These are phyloP conservation scores for Tylopilus plumbeoviolaceoides DNA, from an alignment of 768 basidiomycete genomes.

Conservation along the genomic window DNA sequence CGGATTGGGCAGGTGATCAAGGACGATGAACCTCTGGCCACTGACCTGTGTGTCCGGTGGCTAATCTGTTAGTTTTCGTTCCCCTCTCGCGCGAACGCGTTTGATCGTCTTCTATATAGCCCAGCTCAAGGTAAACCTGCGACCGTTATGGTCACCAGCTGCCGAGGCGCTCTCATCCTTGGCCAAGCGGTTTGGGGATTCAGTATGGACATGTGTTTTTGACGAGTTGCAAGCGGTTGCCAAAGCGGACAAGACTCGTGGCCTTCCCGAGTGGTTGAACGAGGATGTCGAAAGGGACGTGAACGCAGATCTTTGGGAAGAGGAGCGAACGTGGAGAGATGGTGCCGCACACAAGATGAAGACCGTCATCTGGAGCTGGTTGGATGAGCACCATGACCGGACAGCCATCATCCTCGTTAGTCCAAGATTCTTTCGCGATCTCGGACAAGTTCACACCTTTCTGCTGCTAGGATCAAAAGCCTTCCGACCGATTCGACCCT, in stretches of 20 bases:
- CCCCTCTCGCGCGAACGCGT: neutral
- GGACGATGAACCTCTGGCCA: constrained; percentile 47
- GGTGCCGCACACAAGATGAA: constrained; percentile 64
- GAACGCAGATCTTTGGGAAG: constrained; percentile 46
- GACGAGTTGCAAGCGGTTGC: constrained; percentile 47
- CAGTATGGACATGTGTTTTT: constrained; percentile 71
- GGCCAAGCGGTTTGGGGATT: constrained; percentile 56
- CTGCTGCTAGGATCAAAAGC: constrained; percentile 30
- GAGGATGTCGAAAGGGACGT: constrained; percentile 17
- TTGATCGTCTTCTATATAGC: constrained; percentile 39
- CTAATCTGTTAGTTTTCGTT: constrained; percentile 52
- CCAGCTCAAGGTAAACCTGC: constrained; percentile 90
- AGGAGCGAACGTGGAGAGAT: constrained; percentile 74
- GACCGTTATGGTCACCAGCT: constrained; percentile 86
- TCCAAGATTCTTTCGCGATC: neutral
- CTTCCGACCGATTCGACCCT: constrained; percentile 61
- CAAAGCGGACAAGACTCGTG: neutral
- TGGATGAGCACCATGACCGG: constrained; percentile 29
- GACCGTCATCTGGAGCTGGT: constrained; percentile 46
- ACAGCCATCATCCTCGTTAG: constrained; percentile 35
- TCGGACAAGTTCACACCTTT: neutral
- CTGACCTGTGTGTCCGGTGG: constrained; percentile 69
- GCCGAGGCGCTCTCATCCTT: constrained; percentile 56
- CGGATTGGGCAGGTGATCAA: constrained; percentile 61
- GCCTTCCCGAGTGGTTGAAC: constrained; percentile 26